Conservation (phyloP, 768 basidiomycete genomes). For the Candolleomyces efflorescens region DNA sequence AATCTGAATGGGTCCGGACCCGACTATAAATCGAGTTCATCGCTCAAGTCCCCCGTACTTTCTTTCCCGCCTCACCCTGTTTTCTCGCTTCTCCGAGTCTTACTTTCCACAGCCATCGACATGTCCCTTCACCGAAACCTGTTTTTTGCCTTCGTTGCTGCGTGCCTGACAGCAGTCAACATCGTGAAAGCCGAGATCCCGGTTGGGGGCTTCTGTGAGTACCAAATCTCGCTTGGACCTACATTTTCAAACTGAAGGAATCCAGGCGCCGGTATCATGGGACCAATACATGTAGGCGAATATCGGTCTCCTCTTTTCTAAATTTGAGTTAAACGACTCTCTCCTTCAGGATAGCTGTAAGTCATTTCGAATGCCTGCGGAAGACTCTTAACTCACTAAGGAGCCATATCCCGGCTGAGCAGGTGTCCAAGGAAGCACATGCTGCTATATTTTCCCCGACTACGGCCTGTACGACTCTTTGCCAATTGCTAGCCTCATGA, state of each 20-base stretch:
- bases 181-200: neutral
- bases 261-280: slow-evolving; percentile 6
- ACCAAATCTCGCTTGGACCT: neutral
- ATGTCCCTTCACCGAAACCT: neutral
- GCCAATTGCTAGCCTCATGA: neutral
- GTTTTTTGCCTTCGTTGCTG: neutral
- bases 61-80: too few species aligned
- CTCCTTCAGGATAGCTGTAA: too few species aligned
- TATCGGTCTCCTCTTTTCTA: neutral
- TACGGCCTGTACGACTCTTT: slow-evolving; percentile 10
- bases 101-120: neutral
- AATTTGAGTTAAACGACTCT: neutral
- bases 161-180: neutral
- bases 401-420: too few species aligned
- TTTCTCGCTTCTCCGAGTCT: too few species aligned
- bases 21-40: too few species aligned
- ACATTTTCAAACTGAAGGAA: neutral
- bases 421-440: too few species aligned
- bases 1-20: too few species aligned
- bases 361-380: too few species aligned
- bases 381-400: too few species aligned
- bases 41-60: too few species aligned
- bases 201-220: slow-evolving; percentile 3
- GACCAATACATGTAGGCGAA: neutral
- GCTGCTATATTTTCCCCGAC: slow-evolving; percentile 10